phyloP scores from a whole-genome alignment of 2,329 filamentous ascomycete genomes.

The Septoria petroselini region DNA sequence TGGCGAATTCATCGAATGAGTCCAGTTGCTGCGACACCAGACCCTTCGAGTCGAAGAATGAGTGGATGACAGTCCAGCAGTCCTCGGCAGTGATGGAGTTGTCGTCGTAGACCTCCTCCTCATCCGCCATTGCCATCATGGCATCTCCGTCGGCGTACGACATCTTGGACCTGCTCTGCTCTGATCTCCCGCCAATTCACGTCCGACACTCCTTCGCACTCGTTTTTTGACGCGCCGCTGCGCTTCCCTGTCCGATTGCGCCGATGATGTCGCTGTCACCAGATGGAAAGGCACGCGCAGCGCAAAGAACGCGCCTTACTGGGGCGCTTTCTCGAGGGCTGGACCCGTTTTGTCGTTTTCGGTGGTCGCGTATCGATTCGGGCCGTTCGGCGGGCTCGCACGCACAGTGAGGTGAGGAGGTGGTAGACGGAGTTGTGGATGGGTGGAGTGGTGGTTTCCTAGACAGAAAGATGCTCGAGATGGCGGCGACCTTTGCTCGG shows the following conservation, averaged over 20 bases:
- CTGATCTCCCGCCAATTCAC: neutral
- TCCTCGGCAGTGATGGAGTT: slow-evolving; percentile 82
- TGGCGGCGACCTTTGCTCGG: slow-evolving; percentile 7
- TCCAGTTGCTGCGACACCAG: slow-evolving; percentile 96
- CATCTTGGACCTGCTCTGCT: slow-evolving; percentile 9
- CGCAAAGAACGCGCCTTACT: slow-evolving; percentile 21
- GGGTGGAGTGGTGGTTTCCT: neutral
- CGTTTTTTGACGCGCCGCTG: neutral
- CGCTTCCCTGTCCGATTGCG: slow-evolving; percentile 3
- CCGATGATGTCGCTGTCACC: slow-evolving; percentile 11
- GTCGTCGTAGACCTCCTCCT: slow-evolving; percentile 27
- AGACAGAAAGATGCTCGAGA: slow-evolving; percentile 4
- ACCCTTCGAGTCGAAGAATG: slow-evolving; percentile 95
- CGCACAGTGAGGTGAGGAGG: neutral
- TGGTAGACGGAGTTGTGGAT: neutral
- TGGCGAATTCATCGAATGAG: slow-evolving; percentile 96
- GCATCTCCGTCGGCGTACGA: slow-evolving; percentile 28
- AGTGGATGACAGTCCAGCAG: slow-evolving; percentile 95
- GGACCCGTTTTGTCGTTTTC: neutral
- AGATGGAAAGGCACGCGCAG: slow-evolving; percentile 24
- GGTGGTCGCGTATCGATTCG: neutral
- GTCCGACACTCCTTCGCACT: neutral
- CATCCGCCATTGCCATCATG: slow-evolving; percentile 26
- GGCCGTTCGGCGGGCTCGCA: neutral
- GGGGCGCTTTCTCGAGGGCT: neutral